Base-by-base conservation (phyloP, 257 asterid genomes). In the Plectranthus barbatus region DNA sequence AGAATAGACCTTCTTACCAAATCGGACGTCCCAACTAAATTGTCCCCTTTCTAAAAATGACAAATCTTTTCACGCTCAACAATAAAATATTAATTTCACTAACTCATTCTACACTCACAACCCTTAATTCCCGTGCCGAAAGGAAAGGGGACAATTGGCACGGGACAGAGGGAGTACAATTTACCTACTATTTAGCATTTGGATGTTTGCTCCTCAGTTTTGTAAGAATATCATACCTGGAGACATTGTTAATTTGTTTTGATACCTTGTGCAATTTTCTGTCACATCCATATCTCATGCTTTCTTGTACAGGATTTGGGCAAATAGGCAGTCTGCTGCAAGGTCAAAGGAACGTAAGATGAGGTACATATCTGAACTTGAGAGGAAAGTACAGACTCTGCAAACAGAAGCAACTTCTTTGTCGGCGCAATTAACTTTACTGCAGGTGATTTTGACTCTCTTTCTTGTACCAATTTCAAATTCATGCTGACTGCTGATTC, bases 251-350 rank as follows among this genome's bases (percentile, higher is more conserved):
- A 42, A 8, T 46, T 52, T 58, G 5, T 20, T 20, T 23, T 24
- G 42, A 29, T 47, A 15, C 23, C 50, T 40, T 9, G 24, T 66
- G 39, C 49, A 49, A 20, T 39, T 15, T 56, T 29, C 23, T 72
- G n/a, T 42, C 21, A 63, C 33, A 11, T 40, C 39, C 23, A 42
- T 54, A 60, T 9, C 34, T n/a, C 36, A 12, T 62, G 69, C 33
- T 29, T 58, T 50, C 26, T 59, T 61, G 64, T 42, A 70, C 74
- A 90, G 97, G 85, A 87, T 93, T 72, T 93, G 99, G 97, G 99
- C 99, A 56, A 93, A 93, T 69, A 93, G 99, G 79, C 99, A 93
- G 76, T 93, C 99, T 18, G 99, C 99, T 40, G 96, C 97, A 23
- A 83, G 99, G 77, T 93, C 99, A 59, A 90, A 93, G 79, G 99